A percentile compares a stretch with the other conserved stretches of the same genome.
These are phyloP conservation scores for Phyllosticta citribraziliensis DNA, from an alignment of 2,329 filamentous ascomycete genomes.

Conservation along the genomic window DNA sequence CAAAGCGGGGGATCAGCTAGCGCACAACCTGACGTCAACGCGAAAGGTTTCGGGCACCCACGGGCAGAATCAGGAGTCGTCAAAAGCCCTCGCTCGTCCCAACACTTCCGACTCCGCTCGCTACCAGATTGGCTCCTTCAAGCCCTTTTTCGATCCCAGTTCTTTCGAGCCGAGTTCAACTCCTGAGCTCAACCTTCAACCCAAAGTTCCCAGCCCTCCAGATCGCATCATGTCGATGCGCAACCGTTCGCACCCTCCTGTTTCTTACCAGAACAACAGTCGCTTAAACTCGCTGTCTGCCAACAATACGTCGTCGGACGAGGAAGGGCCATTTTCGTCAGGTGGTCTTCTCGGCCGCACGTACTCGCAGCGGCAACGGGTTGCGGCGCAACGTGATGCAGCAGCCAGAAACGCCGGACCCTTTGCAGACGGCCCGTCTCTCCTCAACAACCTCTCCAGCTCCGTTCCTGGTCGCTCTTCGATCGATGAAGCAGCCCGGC, in stretches of 20 bases:
- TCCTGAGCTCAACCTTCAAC: slow-evolving; percentile 8
- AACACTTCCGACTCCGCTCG: slow-evolving; percentile 39
- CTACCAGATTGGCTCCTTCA: slow-evolving; percentile 55
- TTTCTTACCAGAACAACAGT: not conserved
- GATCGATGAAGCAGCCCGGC: slow-evolving; percentile 15
- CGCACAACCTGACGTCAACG: slow-evolving; percentile 15
- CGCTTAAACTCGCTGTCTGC: not conserved
- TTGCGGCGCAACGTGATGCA: slow-evolving; percentile 27
- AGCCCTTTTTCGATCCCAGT: slow-evolving; percentile 56
- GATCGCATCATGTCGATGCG: slow-evolving; percentile 28
- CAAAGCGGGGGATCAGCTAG: slow-evolving; percentile 21
- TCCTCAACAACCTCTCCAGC: slow-evolving; percentile 37
- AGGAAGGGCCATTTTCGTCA: slow-evolving; percentile 35
- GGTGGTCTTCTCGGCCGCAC: slow-evolving; percentile 39
- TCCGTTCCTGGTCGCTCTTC: slow-evolving; percentile 16
- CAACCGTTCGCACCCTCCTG: slow-evolving; percentile 26
- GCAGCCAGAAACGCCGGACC: slow-evolving; percentile 26
- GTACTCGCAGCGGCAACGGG: slow-evolving; percentile 38
- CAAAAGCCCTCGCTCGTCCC: slow-evolving; percentile 19
- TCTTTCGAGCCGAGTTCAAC: slow-evolving; percentile 37
- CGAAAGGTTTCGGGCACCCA: slow-evolving; percentile 12
- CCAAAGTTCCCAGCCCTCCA: not conserved
- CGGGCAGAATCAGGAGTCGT: slow-evolving; percentile 11
- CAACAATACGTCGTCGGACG: slow-evolving; percentile 13
- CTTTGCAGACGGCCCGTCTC: slow-evolving; percentile 49